Evolutionary conservation across 495 filamentous ascomycete species (phyloP).

Genomic region (Penicillium psychrofluorescens): DNA sequence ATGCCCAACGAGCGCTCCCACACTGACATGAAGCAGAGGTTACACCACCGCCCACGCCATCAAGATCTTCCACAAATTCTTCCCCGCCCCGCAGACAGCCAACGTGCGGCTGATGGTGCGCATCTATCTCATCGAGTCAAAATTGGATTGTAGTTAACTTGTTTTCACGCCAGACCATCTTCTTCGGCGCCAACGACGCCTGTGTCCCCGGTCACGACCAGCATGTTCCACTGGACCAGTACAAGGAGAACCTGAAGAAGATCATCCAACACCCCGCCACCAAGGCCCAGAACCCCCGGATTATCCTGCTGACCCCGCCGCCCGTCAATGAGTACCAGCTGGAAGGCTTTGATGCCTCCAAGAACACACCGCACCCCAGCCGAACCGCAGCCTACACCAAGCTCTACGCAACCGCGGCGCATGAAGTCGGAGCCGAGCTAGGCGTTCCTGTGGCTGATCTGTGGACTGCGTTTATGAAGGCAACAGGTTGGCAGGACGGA

Average conservation of each 20-base stretch:
- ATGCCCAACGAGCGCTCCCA: background rate
- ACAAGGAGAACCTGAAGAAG: conserved; percentile 58
- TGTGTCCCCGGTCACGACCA: conserved; percentile 55
- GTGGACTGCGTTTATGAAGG: conserved; percentile 63
- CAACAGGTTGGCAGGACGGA: conserved; percentile 55
- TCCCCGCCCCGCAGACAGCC: conserved; percentile 47
- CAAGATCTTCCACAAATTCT: conserved; percentile 48
- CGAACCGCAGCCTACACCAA: conserved; percentile 59
- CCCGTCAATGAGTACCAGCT: conserved; percentile 72
- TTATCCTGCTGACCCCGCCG: conserved; percentile 72
- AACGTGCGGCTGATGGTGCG: conserved; percentile 62
- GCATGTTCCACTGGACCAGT: conserved; percentile 66
- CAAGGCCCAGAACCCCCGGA: conserved; percentile 59
- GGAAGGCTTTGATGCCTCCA: conserved; percentile 24
- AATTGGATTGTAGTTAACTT: background rate
- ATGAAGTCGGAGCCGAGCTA: conserved; percentile 56
- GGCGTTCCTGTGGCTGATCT: conserved; percentile 65
- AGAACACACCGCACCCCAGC: conserved; percentile 30
- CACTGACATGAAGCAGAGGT: conserved; percentile 37
- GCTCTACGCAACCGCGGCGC: conserved; percentile 61
- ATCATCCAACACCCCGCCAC: conserved; percentile 65
- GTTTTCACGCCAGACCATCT: conserved; percentile 51
- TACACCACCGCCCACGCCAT: conserved; percentile 63
- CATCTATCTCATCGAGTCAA: background rate
- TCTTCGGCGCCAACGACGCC: conserved; percentile 86